phyloP scores from a whole-genome alignment of 73 alveolate species.

The Durusdinium trenchii region DNA sequence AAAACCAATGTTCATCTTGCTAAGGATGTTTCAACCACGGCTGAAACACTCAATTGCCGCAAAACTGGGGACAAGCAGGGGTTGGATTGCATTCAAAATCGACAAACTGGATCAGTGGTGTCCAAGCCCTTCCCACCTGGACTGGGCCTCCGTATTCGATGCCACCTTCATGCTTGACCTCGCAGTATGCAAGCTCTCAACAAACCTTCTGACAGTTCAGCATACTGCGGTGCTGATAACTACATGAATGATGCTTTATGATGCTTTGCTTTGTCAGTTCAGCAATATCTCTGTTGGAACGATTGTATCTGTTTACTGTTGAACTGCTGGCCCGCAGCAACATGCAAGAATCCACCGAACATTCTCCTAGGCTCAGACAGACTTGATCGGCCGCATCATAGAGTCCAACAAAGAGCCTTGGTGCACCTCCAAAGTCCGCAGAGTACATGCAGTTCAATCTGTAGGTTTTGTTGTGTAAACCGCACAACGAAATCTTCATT shows the following conservation, averaged over 20 bases:
- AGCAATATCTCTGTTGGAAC: no score
- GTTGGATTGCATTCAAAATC: not conserved
- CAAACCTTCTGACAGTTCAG: no score
- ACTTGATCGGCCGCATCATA: slow-evolving; percentile 82
- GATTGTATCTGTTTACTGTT: not conserved
- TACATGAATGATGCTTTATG: no score
- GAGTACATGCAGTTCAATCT: no score
- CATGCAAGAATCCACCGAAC: not conserved
- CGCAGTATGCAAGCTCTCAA: not conserved
- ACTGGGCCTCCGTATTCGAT: slow-evolving; percentile 83
- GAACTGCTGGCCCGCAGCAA: not conserved
- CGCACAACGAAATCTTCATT: no score
- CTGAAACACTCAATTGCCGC: no score
- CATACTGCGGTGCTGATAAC: no score
- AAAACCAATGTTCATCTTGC: not conserved
- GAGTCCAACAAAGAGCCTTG: slow-evolving; percentile 76
- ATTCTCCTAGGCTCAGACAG: not conserved
- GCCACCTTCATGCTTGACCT: slow-evolving; percentile 92
- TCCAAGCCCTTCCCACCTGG: not conserved
- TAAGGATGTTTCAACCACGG: not conserved
- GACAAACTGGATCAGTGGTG: not conserved
- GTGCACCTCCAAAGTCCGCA: slow-evolving; percentile 30
- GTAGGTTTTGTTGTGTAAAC: no score
- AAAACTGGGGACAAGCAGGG: not conserved
- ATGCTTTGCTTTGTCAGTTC: no score